Evolutionary conservation across 108 stramenopile genomes (phyloP).

Genomic region (Bacterosira constricta): DNA sequence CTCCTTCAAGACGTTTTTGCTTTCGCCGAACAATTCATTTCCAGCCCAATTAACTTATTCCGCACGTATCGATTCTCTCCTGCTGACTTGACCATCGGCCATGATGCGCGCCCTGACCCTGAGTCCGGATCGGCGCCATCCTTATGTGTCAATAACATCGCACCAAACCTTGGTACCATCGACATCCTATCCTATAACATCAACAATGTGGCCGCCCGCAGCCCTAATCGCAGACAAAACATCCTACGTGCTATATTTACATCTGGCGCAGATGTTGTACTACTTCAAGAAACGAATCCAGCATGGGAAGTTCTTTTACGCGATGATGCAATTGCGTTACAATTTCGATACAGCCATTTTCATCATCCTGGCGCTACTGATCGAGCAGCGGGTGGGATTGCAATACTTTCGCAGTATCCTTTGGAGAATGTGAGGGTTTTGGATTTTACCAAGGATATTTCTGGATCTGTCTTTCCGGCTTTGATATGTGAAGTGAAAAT

Average conservation of each 20-base stretch:
- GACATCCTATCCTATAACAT: constrained; percentile 48
- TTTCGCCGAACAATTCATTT: constrained; percentile 12
- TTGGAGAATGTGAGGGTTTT: constrained; percentile 21
- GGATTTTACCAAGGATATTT: constrained; percentile 21
- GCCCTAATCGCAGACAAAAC: not conserved
- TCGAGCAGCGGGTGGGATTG: constrained; percentile 40
- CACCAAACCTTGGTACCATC: constrained; percentile 6
- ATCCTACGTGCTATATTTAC: constrained; percentile 43
- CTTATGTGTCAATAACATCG: not conserved
- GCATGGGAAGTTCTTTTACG: constrained; percentile 33
- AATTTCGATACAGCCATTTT: constrained; percentile 21
- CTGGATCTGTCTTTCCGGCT: constrained; percentile 48
- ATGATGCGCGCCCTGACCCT: no score
- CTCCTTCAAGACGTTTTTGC: not conserved
- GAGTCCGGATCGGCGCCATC: not conserved
- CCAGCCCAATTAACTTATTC: constrained; percentile 17
- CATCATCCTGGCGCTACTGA: constrained; percentile 34
- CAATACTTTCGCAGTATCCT: constrained; percentile 42
- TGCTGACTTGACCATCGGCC: constrained; percentile 8
- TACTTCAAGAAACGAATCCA: constrained; percentile 48
- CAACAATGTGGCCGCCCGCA: constrained; percentile 16
- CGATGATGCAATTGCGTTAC: constrained; percentile 8
- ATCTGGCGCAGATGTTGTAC: constrained; percentile 36
- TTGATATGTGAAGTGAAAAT: constrained; percentile 22
- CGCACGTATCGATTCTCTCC: constrained; percentile 24